Evolutionary conservation across 164 flowering plant genomes (phyloP).

Genomic region (Annona cherimola): DNA sequence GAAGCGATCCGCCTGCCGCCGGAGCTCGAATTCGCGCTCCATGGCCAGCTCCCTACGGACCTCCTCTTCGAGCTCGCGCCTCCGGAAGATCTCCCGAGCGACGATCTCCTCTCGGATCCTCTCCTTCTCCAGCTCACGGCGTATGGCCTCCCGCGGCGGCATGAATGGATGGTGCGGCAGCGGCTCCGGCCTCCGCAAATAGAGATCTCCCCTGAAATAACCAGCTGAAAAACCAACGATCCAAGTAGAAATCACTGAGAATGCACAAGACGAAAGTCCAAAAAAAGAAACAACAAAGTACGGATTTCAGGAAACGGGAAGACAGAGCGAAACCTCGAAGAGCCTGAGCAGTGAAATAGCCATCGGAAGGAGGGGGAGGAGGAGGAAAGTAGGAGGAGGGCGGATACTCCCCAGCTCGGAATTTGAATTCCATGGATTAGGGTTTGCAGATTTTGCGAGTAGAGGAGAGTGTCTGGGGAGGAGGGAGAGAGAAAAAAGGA

Average conservation of each 20-base stretch:
- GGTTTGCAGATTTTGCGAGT: constrained; percentile 1
- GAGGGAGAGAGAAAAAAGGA: background rate
- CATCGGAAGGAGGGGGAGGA: background rate
- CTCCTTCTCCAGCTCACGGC: constrained; percentile 28
- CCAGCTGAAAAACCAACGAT: constrained; percentile 1
- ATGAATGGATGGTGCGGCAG: background rate
- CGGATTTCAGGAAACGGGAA: background rate
- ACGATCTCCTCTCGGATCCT: constrained; percentile 30
- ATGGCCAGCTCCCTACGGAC: constrained; percentile 30
- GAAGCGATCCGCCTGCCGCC: constrained; percentile 8
- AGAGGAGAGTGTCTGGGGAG: background rate
- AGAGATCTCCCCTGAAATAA: background rate
- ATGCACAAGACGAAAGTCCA: background rate
- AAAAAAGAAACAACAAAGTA: background rate
- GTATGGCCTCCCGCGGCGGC: constrained; percentile 11
- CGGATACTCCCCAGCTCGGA: constrained; percentile 3
- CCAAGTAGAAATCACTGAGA: background rate
- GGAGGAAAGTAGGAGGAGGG: constrained; percentile 1
- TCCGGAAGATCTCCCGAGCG: constrained; percentile 18
- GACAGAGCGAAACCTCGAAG: background rate
- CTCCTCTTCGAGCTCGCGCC: constrained; percentile 30
- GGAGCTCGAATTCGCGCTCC: constrained; percentile 23
- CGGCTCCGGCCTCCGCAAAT: background rate
- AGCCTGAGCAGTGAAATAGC: constrained; percentile 8
- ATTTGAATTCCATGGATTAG: constrained; percentile 7